Conservation (phyloP, 352 stramenopile genomes). For the Pythium vanterpoolii region DNA sequence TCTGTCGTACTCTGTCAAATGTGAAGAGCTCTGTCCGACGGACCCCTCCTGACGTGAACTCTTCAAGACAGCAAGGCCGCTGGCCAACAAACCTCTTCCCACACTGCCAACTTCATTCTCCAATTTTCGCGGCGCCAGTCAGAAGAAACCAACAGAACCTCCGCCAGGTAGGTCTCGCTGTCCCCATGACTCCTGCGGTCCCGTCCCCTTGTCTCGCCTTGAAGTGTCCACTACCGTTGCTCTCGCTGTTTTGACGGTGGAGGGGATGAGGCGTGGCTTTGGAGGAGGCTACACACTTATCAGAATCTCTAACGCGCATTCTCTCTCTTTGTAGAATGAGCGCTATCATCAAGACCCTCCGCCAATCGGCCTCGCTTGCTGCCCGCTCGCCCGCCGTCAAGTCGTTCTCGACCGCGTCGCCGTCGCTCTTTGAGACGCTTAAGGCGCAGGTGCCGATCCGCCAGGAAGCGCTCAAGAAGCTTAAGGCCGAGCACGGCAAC, state of each 20-base stretch:
- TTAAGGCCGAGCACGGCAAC: slow-evolving; percentile 92
- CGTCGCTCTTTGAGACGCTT: slow-evolving; percentile 80
- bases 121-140: slow-evolving; percentile 28
- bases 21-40: background rate
- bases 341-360: slow-evolving; percentile 66
- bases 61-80: background rate
- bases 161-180: slow-evolving; percentile 7
- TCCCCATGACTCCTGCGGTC: background rate
- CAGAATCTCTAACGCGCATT: slow-evolving; percentile 15
- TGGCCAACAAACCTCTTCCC: background rate
- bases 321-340: slow-evolving; percentile 41
- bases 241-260: background rate
- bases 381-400: slow-evolving; percentile 43
- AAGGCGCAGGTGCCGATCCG: slow-evolving; percentile 89
- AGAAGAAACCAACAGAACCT: slow-evolving; percentile 20
- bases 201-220: background rate
- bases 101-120: slow-evolving; percentile 26
- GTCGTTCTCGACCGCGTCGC: slow-evolving; percentile 61
- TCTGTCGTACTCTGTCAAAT: background rate
- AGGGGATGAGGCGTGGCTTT: background rate
- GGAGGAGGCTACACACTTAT: too few species aligned
- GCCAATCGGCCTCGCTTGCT: slow-evolving; percentile 41
- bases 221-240: background rate
- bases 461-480: slow-evolving; percentile 92
- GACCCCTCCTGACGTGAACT: slow-evolving; percentile 9